A percentile compares a stretch with the other conserved stretches of the same genome.
Evolutionary conservation across 352 stramenopile genomes (phyloP).

Genomic region (Globisporangium polare): DNA sequence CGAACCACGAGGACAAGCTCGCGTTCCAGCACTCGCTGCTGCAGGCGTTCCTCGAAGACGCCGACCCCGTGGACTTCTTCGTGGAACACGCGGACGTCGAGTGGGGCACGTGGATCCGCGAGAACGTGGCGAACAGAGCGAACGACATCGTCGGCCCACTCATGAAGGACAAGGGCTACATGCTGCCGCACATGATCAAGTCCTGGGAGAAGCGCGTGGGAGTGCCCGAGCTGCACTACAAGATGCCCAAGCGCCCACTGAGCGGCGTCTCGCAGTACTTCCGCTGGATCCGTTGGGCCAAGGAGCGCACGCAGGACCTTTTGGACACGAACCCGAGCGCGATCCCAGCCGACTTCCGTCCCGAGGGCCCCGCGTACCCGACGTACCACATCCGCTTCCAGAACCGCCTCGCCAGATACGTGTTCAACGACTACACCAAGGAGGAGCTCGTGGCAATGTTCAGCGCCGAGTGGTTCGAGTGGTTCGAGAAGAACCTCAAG

Average conservation of each 20-base stretch:
- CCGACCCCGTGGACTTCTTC: constrained; percentile 45
- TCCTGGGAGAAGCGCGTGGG: constrained; percentile 52
- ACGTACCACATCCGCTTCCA: constrained; percentile 59
- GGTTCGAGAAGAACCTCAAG: constrained; percentile 44
- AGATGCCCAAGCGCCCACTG: constrained; percentile 41
- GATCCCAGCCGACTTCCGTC: constrained; percentile 32
- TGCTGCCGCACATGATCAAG: constrained; percentile 63
- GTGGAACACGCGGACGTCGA: constrained; percentile 44
- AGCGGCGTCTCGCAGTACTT: constrained; percentile 65
- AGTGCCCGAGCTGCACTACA: constrained; percentile 40
- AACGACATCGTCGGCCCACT: constrained; percentile 48
- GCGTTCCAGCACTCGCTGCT: constrained; percentile 53
- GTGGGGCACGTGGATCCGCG: constrained; percentile 43
- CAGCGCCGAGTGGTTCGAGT: constrained; percentile 41
- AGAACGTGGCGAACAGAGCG: constrained; percentile 38
- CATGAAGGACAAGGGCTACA: constrained; percentile 48
- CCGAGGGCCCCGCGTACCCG: constrained; percentile 43
- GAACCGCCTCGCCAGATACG: constrained; percentile 39
- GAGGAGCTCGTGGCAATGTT: constrained; percentile 33
- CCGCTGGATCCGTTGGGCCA: constrained; percentile 62
- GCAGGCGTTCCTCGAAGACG: constrained; percentile 49
- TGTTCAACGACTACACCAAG: constrained; percentile 46
- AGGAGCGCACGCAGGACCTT: constrained; percentile 55
- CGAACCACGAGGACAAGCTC: constrained; percentile 35
- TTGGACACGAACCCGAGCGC: constrained; percentile 28